Evolutionary conservation across 495 filamentous ascomycete species (phyloP).

Genomic region (Podospora anserina): DNA sequence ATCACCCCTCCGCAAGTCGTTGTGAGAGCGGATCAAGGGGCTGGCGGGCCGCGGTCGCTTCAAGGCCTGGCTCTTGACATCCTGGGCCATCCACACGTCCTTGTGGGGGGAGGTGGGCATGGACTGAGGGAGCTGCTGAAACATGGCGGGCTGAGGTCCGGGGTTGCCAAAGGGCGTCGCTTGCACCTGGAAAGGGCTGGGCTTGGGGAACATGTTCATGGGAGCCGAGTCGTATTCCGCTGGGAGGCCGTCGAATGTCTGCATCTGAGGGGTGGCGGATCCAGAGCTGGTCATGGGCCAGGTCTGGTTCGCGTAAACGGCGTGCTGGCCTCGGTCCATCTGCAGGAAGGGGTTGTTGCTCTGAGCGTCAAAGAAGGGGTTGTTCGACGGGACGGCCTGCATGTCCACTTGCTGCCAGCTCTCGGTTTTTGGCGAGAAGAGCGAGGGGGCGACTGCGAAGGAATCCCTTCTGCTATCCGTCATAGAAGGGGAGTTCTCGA

Average conservation of each 20-base stretch:
- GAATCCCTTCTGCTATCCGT: slow-evolving; percentile 65
- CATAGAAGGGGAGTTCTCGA: slow-evolving; percentile 67
- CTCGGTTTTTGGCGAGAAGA: slow-evolving; percentile 72
- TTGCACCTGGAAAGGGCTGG: slow-evolving; percentile 38
- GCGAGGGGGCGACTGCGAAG: slow-evolving; percentile 62
- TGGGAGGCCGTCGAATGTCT: slow-evolving; percentile 62
- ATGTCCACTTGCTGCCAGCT: slow-evolving; percentile 65
- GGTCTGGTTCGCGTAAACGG: slow-evolving; percentile 44
- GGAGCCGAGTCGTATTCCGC: slow-evolving; percentile 52
- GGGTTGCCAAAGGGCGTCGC: slow-evolving; percentile 54
- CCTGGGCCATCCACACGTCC: slow-evolving; percentile 51
- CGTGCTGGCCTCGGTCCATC: slow-evolving; percentile 52
- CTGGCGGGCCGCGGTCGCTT: slow-evolving; percentile 69
- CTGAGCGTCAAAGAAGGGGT: slow-evolving; percentile 59
- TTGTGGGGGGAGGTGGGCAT: slow-evolving; percentile 54
- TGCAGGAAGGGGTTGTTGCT: slow-evolving; percentile 59
- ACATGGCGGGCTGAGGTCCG: slow-evolving; percentile 47
- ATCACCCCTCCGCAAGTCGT: slow-evolving; percentile 76
- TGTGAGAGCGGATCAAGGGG: slow-evolving; percentile 73
- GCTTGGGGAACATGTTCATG: slow-evolving; percentile 49
- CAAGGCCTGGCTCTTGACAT: slow-evolving; percentile 58
- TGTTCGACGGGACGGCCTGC: slow-evolving; percentile 54
- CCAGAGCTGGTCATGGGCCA: slow-evolving; percentile 61
- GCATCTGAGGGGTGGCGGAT: slow-evolving; percentile 45
- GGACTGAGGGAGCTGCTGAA: slow-evolving; percentile 45